These are phyloP conservation scores for Hyaloscypha hepaticicola DNA, from an alignment of 495 filamentous ascomycete genomes.

Conservation along the genomic window DNA sequence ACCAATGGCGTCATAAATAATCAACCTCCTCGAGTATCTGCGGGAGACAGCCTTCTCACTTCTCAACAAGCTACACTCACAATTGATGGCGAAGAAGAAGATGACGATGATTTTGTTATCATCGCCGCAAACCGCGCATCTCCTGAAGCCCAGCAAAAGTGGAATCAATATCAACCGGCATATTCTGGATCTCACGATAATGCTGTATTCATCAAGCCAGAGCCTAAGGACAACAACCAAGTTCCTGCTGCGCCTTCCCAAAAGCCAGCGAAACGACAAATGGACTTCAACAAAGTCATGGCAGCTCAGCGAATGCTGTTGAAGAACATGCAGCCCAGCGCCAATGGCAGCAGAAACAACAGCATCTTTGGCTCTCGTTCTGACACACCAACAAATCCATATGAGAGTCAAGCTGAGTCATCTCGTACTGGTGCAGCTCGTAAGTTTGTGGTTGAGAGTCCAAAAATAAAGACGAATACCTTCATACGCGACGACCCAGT, in stretches of 20 bases:
- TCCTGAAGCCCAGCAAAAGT: slow-evolving; percentile 6
- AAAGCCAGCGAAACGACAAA: neutral
- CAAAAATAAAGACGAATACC: neutral
- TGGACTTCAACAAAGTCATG: neutral
- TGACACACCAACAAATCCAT: neutral
- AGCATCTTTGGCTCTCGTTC: neutral
- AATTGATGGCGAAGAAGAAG: neutral
- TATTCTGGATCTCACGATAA: neutral
- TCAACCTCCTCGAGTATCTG: neutral
- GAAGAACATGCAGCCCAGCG: neutral
- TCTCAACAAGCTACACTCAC: neutral
- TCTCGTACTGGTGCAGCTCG: neutral
- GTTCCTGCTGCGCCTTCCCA: neutral
- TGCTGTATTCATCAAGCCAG: slow-evolving; percentile 2
- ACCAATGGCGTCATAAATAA: neutral
- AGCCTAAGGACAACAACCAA: neutral
- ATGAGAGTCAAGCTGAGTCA: neutral
- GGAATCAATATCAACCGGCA: neutral
- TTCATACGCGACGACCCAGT: neutral
- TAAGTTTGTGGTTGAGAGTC: neutral
- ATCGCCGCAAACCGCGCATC: slow-evolving; percentile 7
- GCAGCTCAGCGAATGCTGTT: neutral
- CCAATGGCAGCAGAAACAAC: neutral
- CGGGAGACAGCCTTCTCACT: neutral
- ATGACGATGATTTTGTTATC: slow-evolving; percentile 12